Conservation (phyloP, 129 eudicot species). For the Flaveria ramosissima region DNA sequence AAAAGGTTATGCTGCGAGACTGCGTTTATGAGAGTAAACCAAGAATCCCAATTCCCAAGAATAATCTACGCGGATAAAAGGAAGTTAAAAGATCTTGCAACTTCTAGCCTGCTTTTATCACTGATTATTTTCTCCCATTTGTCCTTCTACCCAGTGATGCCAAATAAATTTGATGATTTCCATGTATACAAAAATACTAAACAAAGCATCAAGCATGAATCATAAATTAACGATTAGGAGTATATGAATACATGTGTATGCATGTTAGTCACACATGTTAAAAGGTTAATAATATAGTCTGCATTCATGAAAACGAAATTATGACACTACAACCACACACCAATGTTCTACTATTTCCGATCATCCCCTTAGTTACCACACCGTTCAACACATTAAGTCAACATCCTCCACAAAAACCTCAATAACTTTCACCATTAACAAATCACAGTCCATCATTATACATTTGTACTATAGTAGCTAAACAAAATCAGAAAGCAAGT, state of each 20-base stretch:
- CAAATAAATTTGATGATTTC: neutral
- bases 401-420: neutral
- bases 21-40: neutral
- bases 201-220: neutral
- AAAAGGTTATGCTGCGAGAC: neutral
- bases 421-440: neutral
- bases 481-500: slow-evolving; percentile 10
- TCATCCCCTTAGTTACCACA: slow-evolving; percentile 3
- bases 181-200: neutral
- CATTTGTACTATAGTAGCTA: neutral
- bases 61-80: neutral
- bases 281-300: slow-evolving; percentile 16
- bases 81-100: neutral
- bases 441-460: slow-evolving; percentile 10
- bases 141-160: neutral
- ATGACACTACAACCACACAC: neutral
- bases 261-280: neutral
- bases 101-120: neutral
- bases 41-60: neutral
- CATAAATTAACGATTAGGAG: neutral
- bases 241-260: neutral
- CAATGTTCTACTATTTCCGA: slow-evolving; percentile 9
- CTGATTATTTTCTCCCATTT: neutral
- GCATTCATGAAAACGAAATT: slow-evolving; percentile 1
- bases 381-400: neutral